Evolutionary conservation across 768 basidiomycete genomes (phyloP).

Genomic region (Amanita pseudoporphyria): DNA sequence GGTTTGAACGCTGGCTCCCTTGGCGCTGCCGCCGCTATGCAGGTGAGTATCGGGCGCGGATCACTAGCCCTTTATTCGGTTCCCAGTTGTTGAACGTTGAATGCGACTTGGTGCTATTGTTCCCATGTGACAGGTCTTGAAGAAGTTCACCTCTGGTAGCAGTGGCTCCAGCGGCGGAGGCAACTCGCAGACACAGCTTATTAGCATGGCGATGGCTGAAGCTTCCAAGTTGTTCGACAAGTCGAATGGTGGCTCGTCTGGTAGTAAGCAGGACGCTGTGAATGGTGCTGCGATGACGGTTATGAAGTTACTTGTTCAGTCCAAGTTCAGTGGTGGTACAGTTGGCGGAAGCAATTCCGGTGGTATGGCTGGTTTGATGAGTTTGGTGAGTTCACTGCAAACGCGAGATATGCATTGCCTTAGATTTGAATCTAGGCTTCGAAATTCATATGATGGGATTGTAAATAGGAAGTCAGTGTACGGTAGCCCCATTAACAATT

Average conservation of each 20-base stretch:
- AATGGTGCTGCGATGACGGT: constrained; percentile 80
- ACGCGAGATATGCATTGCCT: neutral
- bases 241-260: constrained; percentile 51
- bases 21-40: constrained; percentile 71
- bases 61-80: neutral
- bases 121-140: constrained; percentile 36
- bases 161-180: constrained; percentile 24
- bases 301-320: constrained; percentile 73
- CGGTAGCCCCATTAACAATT: no score
- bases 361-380: constrained; percentile 51
- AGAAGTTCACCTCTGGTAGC: constrained; percentile 54
- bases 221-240: constrained; percentile 68
- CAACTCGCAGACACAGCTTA: constrained; percentile 51
- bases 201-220: constrained; percentile 83
- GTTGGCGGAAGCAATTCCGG: constrained; percentile 61
- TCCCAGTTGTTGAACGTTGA: neutral
- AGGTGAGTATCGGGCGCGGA: constrained; percentile 29
- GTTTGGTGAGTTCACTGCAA: constrained; percentile 41
- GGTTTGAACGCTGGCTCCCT: constrained; percentile 51
- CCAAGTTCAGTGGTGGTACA: constrained; percentile 39
- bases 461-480: neutral
- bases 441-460: constrained; percentile 13
- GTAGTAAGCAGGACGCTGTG: constrained; percentile 76
- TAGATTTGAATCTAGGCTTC: constrained; percentile 16
- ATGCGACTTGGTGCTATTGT: neutral